Evolutionary conservation across 305 asterid species (phyloP), one percentile per base, ranked within the genome.

Genomic region (Fraxinus sp.): DNA sequence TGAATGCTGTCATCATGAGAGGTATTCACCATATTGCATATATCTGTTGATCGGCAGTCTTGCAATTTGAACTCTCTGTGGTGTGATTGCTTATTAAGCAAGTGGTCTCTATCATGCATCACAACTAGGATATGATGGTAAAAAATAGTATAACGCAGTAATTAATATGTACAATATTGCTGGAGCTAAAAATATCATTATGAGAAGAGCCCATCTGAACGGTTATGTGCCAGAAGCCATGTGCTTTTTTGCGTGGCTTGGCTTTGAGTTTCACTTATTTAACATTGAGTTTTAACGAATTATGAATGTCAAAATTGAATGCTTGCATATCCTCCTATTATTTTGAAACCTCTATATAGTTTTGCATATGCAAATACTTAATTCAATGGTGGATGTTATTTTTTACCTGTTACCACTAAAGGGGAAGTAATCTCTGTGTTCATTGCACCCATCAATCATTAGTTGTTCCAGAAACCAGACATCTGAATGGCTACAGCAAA

Each of bases 1-100:
- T 4, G 99, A 95, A 87, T 95, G 99, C 86, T 94, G 98, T 88
- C 94, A 93, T 84, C 94, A 92, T 10, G 99, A 95, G 91, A 94
- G 99, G 99, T 95, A 87, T 77, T 35, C 33, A 35, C 80, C 73
- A 55, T 73, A 75, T 83, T 0, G 18, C 71, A 55, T 72, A 30
- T 20, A 18, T 62, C 37, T 77, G 80, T 64, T 66, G 79, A 68
- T 3, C 11, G 35, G 77, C 7, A 64, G 59, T 37, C 55, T 6
- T 10, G 28, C 57, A 18, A 28, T 71, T 33, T 74, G 5, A 24
- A 55, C 36, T 39, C 74, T 55, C 76, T 81, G 70, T 28, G 2
- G 13, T 22, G 8, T 33, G 35, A 52, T 66, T 78, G 24, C 73
- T 39, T 36, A 82, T 6, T 74, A 26, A 66, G 78, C 62, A 75